Conservation (phyloP, 2,329 filamentous ascomycete species). For the Cryphonectria japonica region DNA sequence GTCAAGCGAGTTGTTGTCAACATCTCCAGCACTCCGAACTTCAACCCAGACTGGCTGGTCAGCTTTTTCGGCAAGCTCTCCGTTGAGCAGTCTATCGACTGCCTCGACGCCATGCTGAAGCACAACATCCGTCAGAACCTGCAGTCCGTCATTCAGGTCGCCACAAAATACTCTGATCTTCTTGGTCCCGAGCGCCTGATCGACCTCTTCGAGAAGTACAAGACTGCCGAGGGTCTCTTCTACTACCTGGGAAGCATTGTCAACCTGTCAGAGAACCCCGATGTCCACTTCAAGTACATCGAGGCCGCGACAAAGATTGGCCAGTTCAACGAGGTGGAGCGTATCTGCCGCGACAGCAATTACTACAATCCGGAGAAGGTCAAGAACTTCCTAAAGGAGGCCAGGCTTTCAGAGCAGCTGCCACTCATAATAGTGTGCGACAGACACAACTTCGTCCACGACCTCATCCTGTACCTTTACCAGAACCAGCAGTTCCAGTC, state of each 20-base stretch:
- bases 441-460: conserved; percentile 98
- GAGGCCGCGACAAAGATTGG: conserved; percentile 93
- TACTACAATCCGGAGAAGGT: conserved; percentile 92
- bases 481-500: conserved; percentile 99
- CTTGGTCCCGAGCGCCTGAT: conserved; percentile 87
- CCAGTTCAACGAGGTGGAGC: conserved; percentile 94
- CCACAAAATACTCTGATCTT: conserved; percentile 97
- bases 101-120: conserved; percentile 94
- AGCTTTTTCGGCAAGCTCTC: conserved; percentile 93
- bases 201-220: conserved; percentile 95
- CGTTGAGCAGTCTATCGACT: conserved; percentile 92
- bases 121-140: conserved; percentile 96
- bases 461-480: conserved; percentile 94
- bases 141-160: conserved; percentile 90
- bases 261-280: conserved; percentile 91
- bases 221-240: conserved; percentile 94
- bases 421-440: conserved; percentile 98
- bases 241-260: conserved; percentile 98
- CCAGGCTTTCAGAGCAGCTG: conserved; percentile 86
- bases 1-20: conserved; percentile 91
- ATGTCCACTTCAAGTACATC: conserved; percentile 99
- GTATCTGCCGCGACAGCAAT: conserved; percentile 93
- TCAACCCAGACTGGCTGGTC: conserved; percentile 88
- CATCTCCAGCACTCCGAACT: conserved; percentile 79
- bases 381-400: conserved; percentile 99